A percentile compares a stretch with the other conserved stretches of the same genome.
Conservation (phyloP, 306 rosid genomes). For the Cucurbita pepo region DNA sequence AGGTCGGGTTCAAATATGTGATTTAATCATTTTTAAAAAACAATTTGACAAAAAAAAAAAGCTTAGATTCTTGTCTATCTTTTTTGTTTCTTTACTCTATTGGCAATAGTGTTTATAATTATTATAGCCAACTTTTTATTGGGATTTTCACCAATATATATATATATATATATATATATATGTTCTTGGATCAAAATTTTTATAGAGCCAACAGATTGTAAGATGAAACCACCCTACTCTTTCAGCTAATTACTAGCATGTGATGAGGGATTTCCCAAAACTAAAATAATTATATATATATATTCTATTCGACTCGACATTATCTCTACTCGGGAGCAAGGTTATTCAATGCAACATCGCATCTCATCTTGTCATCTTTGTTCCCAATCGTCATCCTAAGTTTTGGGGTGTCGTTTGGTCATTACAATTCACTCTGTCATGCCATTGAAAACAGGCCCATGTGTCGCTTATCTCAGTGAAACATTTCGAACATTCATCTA, state of each 20-base stretch:
- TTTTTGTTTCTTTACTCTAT: slow-evolving; percentile 6
- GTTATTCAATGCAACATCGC: no score
- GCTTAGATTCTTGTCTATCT: not conserved
- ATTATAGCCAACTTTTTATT: slow-evolving; percentile 3
- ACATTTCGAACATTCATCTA: no score
- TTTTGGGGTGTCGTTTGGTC: no score
- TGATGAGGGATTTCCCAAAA: not conserved
- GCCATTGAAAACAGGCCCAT: no score
- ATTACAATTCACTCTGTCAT: no score
- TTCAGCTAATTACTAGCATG: not conserved
- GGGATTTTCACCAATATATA: not conserved
- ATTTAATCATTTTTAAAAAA: not conserved
- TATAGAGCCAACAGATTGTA: not conserved
- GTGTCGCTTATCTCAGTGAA: no score
- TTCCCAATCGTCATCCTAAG: no score
- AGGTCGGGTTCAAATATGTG: not conserved
- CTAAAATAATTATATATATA: not conserved
- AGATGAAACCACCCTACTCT: not conserved
- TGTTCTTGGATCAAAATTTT: not conserved
- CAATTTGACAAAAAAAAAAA: not conserved
- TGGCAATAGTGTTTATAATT: not conserved
- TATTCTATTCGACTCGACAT: no score
- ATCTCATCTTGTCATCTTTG: no score
- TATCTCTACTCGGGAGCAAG: no score
- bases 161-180: not conserved